Evolutionary conservation across 352 stramenopile species (phyloP).

Genomic region (Phytophthora cryptogea): DNA sequence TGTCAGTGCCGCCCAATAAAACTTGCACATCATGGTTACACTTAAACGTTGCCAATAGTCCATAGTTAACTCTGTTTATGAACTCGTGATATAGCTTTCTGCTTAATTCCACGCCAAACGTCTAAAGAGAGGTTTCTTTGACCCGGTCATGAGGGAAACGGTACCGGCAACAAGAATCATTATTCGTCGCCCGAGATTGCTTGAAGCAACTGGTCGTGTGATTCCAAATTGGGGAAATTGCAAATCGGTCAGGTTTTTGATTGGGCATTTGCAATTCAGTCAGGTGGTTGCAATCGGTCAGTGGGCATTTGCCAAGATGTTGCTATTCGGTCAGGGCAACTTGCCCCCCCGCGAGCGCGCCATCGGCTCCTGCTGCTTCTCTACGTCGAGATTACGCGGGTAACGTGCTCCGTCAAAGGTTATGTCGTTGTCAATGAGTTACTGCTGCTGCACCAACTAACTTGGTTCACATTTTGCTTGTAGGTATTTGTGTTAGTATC

Average conservation of each 20-base stretch:
- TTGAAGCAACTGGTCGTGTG: conserved; percentile 16
- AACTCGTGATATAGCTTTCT: conserved; percentile 1
- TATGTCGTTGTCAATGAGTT: no score
- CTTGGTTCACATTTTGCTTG: neutral
- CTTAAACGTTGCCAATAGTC: conserved; percentile 5
- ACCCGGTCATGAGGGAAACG: neutral
- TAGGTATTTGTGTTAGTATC: conserved; percentile 84
- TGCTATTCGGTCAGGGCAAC: no score
- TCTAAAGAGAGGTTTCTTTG: neutral
- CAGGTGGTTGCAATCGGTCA: no score
- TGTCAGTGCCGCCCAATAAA: neutral
- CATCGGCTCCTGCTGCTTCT: no score
- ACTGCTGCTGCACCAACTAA: neutral
- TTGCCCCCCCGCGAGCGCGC: no score
- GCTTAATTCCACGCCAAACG: neutral
- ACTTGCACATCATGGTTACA: conserved; percentile 4
- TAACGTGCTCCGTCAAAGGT: no score
- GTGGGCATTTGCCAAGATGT: no score
- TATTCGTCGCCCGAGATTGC: neutral
- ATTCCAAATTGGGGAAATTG: no score
- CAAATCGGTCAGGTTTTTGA: no score
- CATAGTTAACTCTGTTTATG: conserved; percentile 9
- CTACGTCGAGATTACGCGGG: no score
- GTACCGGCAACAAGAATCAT: conserved; percentile 2
- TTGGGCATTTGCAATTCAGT: no score